Base-by-base conservation (phyloP, 2,329 filamentous ascomycete genomes). In the Paramyrothecium roridum region DNA sequence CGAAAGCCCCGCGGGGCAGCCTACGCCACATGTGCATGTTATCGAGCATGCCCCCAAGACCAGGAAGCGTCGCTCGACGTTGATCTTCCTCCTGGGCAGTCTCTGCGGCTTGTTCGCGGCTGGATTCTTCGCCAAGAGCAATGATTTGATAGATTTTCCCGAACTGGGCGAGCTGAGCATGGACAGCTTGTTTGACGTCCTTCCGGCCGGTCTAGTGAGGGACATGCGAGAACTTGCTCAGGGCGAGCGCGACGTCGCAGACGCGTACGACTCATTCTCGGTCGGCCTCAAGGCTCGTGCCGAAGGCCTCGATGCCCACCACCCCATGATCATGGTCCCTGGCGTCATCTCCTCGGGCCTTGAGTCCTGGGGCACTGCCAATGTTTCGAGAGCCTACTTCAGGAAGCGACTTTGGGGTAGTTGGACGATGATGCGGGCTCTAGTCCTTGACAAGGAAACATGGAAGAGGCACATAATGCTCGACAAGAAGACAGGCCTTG, bases 391-490 rank as follows among this genome's bases (percentile, higher is more conserved):
- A 37, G 89, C 88, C 56, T 99, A 98, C 73, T 99, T 99, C 72
- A 83, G 95, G 59, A 96, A 96, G 75, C 82, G 95, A 53, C 76
- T 99, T 51, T 99, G 95, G 95, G 95, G 95, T 4, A 96, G 91
- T 63, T 99, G 96, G 95, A 96, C 85, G 60, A 99, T 99, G 95
- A 97, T 99, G 92, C 84, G 89, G 51, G 93, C 95, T 0, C 76
- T 99, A 61, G 91, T 99, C 2, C 75, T 96, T 65, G 95, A 98
- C 71, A 97, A 98, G 73, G 87, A 96, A 26, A 81, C 84, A 34
- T 99, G 95, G 95, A 99, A 97, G 78, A 87, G 80, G 65, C 95
- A 99, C 70, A 91, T 99, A 63, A 98, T 98, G 93, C 81, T 99
- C 12, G 95, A 99, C 73, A 93, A 93, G 70, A 73, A 85, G 40